phyloP scores from a whole-genome alignment of 495 filamentous ascomycete genomes.

The Penicillium ucsense region DNA sequence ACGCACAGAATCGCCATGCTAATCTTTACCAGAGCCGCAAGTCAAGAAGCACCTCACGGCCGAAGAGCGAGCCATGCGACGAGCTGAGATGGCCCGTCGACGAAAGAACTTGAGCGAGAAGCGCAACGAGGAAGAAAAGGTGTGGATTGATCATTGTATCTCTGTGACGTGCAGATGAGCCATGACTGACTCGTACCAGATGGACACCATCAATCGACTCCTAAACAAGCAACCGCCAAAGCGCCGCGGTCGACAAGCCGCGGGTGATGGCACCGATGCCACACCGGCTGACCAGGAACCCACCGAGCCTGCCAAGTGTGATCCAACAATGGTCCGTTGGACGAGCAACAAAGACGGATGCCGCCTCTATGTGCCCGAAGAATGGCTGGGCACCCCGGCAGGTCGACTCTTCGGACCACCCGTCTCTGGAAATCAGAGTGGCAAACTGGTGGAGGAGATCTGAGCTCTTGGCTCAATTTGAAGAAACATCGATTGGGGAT shows the following conservation, averaged over 20 bases:
- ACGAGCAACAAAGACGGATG: slow-evolving; percentile 61
- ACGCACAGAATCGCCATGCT: slow-evolving; percentile 1
- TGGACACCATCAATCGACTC: slow-evolving; percentile 97
- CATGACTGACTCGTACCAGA: slow-evolving; percentile 32
- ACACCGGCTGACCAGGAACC: slow-evolving; percentile 47
- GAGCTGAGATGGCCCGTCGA: slow-evolving; percentile 91
- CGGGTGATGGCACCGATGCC: slow-evolving; percentile 36
- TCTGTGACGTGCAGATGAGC: neutral
- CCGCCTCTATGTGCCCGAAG: slow-evolving; percentile 64
- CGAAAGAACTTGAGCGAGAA: slow-evolving; percentile 96
- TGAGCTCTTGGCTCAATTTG: slow-evolving; percentile 7
- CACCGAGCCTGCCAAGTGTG: slow-evolving; percentile 45
- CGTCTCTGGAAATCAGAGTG: slow-evolving; percentile 8
- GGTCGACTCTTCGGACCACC: slow-evolving; percentile 50
- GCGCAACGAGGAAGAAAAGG: slow-evolving; percentile 98
- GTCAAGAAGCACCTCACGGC: slow-evolving; percentile 87
- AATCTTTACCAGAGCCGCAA: slow-evolving; percentile 62
- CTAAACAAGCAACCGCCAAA: slow-evolving; percentile 94
- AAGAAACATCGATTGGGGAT: slow-evolving; percentile 5
- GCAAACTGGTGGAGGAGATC: slow-evolving; percentile 40
- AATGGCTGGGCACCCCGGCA: slow-evolving; percentile 64
- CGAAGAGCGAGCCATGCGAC: slow-evolving; percentile 89
- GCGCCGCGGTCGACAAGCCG: slow-evolving; percentile 46
- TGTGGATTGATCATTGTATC: slow-evolving; percentile 16
- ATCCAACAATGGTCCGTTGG: slow-evolving; percentile 69